A percentile compares a stretch with the other conserved stretches of the same genome.
phyloP scores from a whole-genome alignment of 495 filamentous ascomycete genomes.

The Cercophora sp. region DNA sequence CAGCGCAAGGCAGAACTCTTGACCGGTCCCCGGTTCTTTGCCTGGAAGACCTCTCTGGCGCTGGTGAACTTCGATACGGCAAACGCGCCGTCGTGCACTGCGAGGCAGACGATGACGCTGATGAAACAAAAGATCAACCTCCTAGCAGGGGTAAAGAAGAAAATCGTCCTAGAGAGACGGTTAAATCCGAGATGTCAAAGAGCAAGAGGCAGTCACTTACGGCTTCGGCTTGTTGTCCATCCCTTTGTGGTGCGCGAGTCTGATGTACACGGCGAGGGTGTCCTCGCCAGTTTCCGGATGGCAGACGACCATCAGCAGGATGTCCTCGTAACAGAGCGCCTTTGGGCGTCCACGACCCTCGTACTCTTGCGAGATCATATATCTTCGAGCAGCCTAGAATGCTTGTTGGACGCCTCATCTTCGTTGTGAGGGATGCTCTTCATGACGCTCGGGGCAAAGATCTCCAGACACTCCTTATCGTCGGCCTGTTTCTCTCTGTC shows the following conservation, averaged over 20 bases:
- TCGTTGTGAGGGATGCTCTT: no score
- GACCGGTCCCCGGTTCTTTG: constrained; percentile 19
- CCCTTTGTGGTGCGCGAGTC: constrained; percentile 27
- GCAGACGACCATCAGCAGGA: constrained; percentile 24
- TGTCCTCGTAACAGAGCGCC: constrained; percentile 27
- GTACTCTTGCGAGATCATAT: constrained; percentile 17
- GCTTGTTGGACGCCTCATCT: constrained; percentile 10
- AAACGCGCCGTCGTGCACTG: constrained; percentile 14
- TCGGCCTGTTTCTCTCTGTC: background rate
- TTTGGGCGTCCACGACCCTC: constrained; percentile 15
- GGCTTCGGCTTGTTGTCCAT: constrained; percentile 32
- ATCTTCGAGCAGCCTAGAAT: constrained; percentile 18
- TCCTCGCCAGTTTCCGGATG: constrained; percentile 25
- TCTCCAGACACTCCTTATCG: background rate
- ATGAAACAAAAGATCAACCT: constrained; percentile 20
- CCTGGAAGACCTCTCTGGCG: constrained; percentile 18
- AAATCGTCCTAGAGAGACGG: constrained; percentile 16
- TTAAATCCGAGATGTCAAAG: constrained; percentile 1
- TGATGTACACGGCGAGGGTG: constrained; percentile 24
- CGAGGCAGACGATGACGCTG: constrained; percentile 15
- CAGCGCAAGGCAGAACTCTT: constrained; percentile 19
- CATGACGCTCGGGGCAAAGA: background rate
- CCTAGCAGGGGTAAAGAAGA: constrained; percentile 15
- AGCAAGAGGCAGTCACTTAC: constrained; percentile 18
- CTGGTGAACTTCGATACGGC: constrained; percentile 12